phyloP scores from a whole-genome alignment of 495 filamentous ascomycete genomes.

The Xylaria telfairii region DNA sequence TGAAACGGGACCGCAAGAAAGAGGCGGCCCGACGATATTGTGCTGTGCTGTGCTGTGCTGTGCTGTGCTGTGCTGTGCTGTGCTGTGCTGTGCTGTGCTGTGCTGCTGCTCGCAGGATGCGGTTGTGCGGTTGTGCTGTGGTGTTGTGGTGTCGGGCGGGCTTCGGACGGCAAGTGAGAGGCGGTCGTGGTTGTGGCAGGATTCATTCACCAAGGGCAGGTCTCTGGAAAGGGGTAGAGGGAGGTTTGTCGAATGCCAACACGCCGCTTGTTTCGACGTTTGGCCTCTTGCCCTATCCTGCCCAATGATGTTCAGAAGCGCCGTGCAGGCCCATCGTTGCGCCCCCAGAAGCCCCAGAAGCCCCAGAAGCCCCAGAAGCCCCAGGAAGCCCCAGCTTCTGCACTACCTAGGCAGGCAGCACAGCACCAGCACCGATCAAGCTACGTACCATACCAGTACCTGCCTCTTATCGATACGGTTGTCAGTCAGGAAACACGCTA shows the following conservation, averaged over 20 bases:
- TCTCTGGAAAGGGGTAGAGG: slow-evolving; percentile 28
- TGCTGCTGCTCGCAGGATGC: slow-evolving; percentile 14
- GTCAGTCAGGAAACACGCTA: neutral
- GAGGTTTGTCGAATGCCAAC: slow-evolving; percentile 20
- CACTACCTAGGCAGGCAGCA: too few species aligned
- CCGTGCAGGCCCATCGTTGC: neutral
- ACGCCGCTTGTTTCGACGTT: slow-evolving; percentile 16
- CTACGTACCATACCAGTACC: neutral
- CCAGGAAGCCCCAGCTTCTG: slow-evolving; percentile 3
- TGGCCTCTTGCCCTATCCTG: slow-evolving; percentile 6
- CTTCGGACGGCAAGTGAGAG: neutral
- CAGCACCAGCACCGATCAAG: neutral
- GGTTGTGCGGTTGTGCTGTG: neutral
- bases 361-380: slow-evolving; percentile 12
- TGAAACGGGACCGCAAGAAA: slow-evolving; percentile 16
- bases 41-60: too few species aligned
- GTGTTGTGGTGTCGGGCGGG: neutral
- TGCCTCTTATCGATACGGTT: slow-evolving; percentile 12
- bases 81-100: too few species aligned
- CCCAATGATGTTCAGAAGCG: slow-evolving; percentile 21
- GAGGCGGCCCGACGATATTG: neutral
- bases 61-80: too few species aligned
- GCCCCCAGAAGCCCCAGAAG: neutral
- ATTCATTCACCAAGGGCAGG: slow-evolving; percentile 2
- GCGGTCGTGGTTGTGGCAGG: slow-evolving; percentile 14